Conservation (phyloP, 768 basidiomycete species). For the Termitomyces sp. region DNA sequence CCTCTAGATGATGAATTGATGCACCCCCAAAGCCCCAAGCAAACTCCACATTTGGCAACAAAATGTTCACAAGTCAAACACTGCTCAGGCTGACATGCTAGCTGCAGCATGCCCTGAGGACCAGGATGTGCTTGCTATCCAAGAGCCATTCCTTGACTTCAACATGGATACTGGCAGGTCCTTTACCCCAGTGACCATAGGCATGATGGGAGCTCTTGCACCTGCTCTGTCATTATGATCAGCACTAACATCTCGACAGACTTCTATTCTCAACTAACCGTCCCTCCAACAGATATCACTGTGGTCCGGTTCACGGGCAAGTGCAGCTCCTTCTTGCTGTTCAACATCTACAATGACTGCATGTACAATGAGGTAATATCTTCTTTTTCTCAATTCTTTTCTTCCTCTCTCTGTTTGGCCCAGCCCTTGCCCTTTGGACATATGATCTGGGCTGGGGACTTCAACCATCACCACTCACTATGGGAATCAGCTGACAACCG, state of each 20-base stretch:
- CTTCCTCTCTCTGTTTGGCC: background rate
- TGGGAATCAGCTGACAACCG: constrained; percentile 5
- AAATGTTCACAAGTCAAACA: constrained; percentile 23
- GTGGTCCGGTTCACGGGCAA: background rate
- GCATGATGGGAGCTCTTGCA: background rate
- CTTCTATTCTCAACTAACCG: background rate
- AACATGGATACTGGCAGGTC: constrained; percentile 14
- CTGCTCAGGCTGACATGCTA: constrained; percentile 14
- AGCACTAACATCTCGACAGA: constrained; percentile 10
- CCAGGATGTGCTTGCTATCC: constrained; percentile 24
- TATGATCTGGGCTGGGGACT: background rate
- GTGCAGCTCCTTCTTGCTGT: background rate
- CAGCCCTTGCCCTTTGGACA: background rate
- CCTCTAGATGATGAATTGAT: constrained; percentile 18
- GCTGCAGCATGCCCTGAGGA: constrained; percentile 8
- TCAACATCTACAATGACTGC: constrained; percentile 10
- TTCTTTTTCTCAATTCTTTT: background rate
- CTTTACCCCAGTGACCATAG: constrained; percentile 2
- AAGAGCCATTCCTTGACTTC: constrained; percentile 28
- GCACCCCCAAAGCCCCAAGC: background rate
- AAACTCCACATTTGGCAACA: constrained; percentile 19
- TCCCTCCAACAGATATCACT: background rate
- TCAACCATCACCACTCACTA: constrained; percentile 3
- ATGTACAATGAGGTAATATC: constrained; percentile 2
- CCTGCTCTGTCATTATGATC: constrained; percentile 6